Evolutionary conservation across 2,329 filamentous ascomycete species (phyloP), one percentile per base, ranked within the genome.

Genomic region (Ophiostoma tasmaniense): DNA sequence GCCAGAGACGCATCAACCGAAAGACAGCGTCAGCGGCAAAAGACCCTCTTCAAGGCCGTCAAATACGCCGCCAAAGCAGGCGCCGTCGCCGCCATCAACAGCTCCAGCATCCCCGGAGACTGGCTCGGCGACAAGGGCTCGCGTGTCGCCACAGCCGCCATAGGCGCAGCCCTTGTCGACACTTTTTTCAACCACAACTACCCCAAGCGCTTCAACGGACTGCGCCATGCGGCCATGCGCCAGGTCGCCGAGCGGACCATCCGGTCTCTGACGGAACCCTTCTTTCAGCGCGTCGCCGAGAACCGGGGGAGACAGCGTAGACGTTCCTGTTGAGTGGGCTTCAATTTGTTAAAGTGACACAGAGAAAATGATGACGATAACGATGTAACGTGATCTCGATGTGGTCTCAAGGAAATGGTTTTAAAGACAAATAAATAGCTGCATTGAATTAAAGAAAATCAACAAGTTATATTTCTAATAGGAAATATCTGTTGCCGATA

Each of bases 91-190:
- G 73, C 73, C 4, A 70, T 75, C 17, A 71, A 68, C 37, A 71
- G 67, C 28, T 69, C 73, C 52, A 66, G 69, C 13, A 67, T 68
- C 20, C 72, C 73, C 1, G 74, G 74, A 35, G 65, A 68, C 4
- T 75, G 74, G 75, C 28, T 74, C 20, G 68, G 74, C 50, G 69
- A 71, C 66, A 75, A 75, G 66, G 74, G 73, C 8, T 66, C 71
- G 20, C 73, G 72, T 17, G 73, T 75, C 30, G 75, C 72, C 10
- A 74, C 74, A 45, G 75, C 74, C 0, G 74, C 74, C 5, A 71
- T 76, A 13, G 74, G 74, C 0, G 73, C 74, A 0, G 75, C 75
- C 3, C 67, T 76, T n/a, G 74, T 76, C 17, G 75, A 76, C 64
- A 73, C 74, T 4, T 73, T 74, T 65, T 71, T 76, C 39, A 62